Percentiles rank a stretch among this genome's conserved stretches.
Evolutionary conservation across 2,329 filamentous ascomycete species (phyloP).

Genomic region (Aspergillus nomiae): DNA sequence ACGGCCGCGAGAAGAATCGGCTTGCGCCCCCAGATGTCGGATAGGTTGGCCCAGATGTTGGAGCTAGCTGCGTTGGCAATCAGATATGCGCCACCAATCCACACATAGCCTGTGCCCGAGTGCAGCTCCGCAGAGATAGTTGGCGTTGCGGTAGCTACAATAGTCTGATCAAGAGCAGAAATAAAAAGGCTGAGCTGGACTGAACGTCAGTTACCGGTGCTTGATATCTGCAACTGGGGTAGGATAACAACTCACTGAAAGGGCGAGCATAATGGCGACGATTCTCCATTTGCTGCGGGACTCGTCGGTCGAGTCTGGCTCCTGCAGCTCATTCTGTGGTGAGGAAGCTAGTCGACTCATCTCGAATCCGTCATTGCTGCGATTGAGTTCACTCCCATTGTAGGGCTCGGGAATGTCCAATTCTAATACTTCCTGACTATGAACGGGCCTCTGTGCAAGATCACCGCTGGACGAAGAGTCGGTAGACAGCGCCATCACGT

Average conservation of each 20-base stretch:
- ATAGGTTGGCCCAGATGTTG: slow-evolving; percentile 69
- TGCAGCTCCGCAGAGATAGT: slow-evolving; percentile 64
- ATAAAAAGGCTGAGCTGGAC: slow-evolving; percentile 22
- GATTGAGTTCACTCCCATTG: background rate
- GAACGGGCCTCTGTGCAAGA: background rate
- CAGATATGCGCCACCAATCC: slow-evolving; percentile 75
- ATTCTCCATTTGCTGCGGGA: slow-evolving; percentile 20
- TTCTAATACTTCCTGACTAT: background rate
- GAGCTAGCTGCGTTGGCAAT: slow-evolving; percentile 68
- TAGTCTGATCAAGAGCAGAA: slow-evolving; percentile 50
- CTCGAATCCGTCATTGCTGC: background rate
- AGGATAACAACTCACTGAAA: slow-evolving; percentile 16
- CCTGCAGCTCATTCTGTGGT: background rate
- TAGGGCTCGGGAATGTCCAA: background rate
- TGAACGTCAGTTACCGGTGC: background rate
- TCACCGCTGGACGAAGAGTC: background rate
- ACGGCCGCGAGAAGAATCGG: slow-evolving; percentile 53
- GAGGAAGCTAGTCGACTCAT: background rate
- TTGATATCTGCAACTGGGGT: background rate
- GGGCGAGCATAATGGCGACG: slow-evolving; percentile 19
- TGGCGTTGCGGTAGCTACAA: slow-evolving; percentile 63
- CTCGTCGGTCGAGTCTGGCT: background rate
- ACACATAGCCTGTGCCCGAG: slow-evolving; percentile 71
- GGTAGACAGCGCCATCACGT: background rate
- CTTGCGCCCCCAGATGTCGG: slow-evolving; percentile 35